Evolutionary conservation across 2,329 filamentous ascomycete genomes (phyloP).

Genomic region (Hypoxylon sp.): DNA sequence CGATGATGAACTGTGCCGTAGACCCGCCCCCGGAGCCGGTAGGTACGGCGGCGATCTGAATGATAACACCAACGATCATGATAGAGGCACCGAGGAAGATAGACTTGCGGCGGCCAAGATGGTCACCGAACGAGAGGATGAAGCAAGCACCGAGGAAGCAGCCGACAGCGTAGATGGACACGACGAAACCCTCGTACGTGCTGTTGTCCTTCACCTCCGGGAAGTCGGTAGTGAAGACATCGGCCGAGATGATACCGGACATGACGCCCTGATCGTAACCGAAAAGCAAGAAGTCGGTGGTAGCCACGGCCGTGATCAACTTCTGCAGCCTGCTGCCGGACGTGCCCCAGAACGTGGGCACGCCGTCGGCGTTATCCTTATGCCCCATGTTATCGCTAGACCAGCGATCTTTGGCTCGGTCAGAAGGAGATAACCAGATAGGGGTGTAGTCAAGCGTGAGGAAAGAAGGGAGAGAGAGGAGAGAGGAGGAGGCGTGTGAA

Average conservation of each 20-base stretch:
- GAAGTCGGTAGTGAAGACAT: constrained; percentile 47
- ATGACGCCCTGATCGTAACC: constrained; percentile 52
- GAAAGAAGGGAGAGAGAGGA: constrained; percentile 11
- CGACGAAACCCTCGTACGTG: constrained; percentile 54
- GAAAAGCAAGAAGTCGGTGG: constrained; percentile 47
- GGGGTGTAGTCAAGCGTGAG: constrained; percentile 10
- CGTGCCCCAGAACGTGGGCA: constrained; percentile 50
- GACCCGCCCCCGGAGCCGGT: constrained; percentile 56
- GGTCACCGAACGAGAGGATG: constrained; percentile 61
- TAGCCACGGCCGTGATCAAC: constrained; percentile 48
- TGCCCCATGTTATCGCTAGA: constrained; percentile 41
- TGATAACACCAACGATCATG: constrained; percentile 67
- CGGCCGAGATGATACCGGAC: constrained; percentile 50
- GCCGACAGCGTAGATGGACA: constrained; percentile 57
- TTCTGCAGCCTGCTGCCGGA: constrained; percentile 47
- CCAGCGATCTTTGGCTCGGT: constrained; percentile 18
- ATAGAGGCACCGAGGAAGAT: constrained; percentile 65
- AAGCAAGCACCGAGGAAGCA: constrained; percentile 57
- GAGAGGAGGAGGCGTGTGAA: constrained; percentile 7
- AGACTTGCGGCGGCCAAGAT: constrained; percentile 65
- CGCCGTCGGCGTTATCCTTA: constrained; percentile 46
- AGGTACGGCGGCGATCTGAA: constrained; percentile 63
- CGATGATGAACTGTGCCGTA: constrained; percentile 61
- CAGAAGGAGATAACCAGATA: constrained; percentile 13
- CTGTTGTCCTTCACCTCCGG: constrained; percentile 50